These are phyloP conservation scores for Amesomyces nigricolor DNA, from an alignment of 2,329 filamentous ascomycete genomes.

Conservation along the genomic window DNA sequence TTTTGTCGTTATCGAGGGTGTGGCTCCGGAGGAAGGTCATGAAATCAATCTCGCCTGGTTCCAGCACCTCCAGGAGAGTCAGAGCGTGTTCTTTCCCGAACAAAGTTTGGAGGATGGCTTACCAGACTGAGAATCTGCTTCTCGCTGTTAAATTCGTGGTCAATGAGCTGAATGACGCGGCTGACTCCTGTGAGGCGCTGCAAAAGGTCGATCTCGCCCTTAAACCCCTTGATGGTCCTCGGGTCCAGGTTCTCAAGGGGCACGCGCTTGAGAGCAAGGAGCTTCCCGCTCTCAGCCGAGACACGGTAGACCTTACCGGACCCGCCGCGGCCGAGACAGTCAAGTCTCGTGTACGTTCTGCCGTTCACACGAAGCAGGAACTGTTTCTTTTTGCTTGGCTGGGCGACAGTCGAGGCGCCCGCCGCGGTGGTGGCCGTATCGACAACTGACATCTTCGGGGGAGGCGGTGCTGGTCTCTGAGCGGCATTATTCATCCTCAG, in stretches of 20 bases:
- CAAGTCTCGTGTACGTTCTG: slow-evolving; percentile 82
- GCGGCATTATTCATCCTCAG: neutral
- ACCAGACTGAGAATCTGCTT: slow-evolving; percentile 84
- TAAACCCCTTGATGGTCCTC: slow-evolving; percentile 75
- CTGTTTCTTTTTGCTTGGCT: slow-evolving; percentile 63
- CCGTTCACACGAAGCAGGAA: slow-evolving; percentile 85
- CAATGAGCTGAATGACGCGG: slow-evolving; percentile 81
- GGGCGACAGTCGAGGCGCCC: slow-evolving; percentile 69
- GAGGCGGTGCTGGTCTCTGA: slow-evolving; percentile 63
- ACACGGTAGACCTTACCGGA: slow-evolving; percentile 94
- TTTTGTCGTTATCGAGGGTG: slow-evolving; percentile 59
- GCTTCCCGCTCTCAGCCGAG: slow-evolving; percentile 93
- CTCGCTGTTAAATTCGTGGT: slow-evolving; percentile 89
- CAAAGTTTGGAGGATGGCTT: slow-evolving; percentile 34
- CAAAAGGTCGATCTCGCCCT: slow-evolving; percentile 90
- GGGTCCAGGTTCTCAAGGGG: slow-evolving; percentile 88
- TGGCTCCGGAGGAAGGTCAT: slow-evolving; percentile 75
- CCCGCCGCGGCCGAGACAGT: slow-evolving; percentile 85
- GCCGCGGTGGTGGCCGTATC: slow-evolving; percentile 82
- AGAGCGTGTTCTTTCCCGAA: neutral
- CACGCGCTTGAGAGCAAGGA: slow-evolving; percentile 90
- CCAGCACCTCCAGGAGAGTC: slow-evolving; percentile 65
- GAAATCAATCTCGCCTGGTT: slow-evolving; percentile 91
- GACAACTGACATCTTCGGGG: slow-evolving; percentile 93
- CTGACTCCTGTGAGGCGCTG: slow-evolving; percentile 78